Evolutionary conservation across 1,284 basidiomycete species (phyloP).

Genomic region (Ustilago bromivora): DNA sequence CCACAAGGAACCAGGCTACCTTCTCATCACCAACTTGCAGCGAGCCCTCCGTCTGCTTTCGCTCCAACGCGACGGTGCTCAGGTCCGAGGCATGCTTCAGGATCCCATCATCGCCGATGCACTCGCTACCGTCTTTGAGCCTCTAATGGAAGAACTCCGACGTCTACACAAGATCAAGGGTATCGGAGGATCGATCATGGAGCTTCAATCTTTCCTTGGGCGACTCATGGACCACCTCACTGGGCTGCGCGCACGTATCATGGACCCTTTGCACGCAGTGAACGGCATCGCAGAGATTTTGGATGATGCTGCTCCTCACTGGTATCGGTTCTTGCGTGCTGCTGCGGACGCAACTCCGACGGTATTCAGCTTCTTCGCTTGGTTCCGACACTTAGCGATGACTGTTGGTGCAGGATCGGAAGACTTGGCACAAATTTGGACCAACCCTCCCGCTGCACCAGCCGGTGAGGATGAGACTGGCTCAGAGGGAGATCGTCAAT

Average conservation of each 20-base stretch:
- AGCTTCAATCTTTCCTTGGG: conserved; percentile 50
- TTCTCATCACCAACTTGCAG: conserved; percentile 62
- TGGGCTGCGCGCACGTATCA: conserved; percentile 60
- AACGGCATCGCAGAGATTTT: conserved; percentile 62
- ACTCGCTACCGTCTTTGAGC: conserved; percentile 57
- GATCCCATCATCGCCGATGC: conserved; percentile 59
- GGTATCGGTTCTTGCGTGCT: conserved; percentile 58
- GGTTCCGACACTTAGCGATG: conserved; percentile 64
- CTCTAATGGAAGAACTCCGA: conserved; percentile 57
- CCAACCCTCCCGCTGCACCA: conserved; percentile 41
- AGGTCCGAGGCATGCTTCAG: conserved; percentile 64
- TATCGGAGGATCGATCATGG: conserved; percentile 48
- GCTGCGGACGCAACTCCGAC: conserved; percentile 49
- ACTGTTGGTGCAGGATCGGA: conserved; percentile 57
- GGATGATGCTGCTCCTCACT: conserved; percentile 56
- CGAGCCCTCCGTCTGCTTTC: conserved; percentile 60
- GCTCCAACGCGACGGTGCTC: conserved; percentile 62
- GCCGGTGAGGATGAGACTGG: conserved; percentile 19
- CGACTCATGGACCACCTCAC: conserved; percentile 60
- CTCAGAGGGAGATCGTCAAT: conserved; percentile 32
- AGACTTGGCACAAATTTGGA: conserved; percentile 59
- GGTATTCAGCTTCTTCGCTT: conserved; percentile 64
- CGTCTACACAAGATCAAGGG: conserved; percentile 60
- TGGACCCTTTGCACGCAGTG: conserved; percentile 62
- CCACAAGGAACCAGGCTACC: conserved; percentile 58